Evolutionary conservation across 371 early-diverging fungal genomes (phyloP).

Genomic region (Dinochytrium kinnereticum): DNA sequence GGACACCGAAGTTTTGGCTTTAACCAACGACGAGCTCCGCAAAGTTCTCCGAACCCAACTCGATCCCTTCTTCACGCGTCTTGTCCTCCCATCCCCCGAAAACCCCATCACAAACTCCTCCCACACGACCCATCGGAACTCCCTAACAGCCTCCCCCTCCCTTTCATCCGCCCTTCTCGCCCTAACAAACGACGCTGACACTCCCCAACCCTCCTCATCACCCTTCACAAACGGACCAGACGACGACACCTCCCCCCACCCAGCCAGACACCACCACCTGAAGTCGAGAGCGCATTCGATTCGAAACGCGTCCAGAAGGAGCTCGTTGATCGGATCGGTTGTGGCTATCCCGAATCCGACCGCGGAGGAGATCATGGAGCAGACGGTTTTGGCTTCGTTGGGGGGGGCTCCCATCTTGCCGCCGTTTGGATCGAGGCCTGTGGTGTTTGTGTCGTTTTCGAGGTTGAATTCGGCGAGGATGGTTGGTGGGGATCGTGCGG

Average conservation of each 20-base stretch:
- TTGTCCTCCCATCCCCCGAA: not conserved
- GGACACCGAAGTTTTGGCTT: constrained; percentile 5
- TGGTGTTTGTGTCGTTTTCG: constrained; percentile 13
- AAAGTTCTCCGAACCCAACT: constrained; percentile 11
- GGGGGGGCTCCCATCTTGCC: constrained; percentile 8
- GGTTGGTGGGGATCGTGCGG: constrained; percentile 5
- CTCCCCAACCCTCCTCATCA: not conserved
- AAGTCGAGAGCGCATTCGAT: not conserved
- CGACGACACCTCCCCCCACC: constrained; percentile 1
- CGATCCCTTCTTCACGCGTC: constrained; percentile 21
- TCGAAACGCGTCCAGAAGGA: not conserved
- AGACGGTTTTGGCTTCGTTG: not conserved
- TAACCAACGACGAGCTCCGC: constrained; percentile 23
- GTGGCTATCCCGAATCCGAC: no score
- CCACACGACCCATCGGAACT: not conserved
- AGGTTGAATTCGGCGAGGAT: constrained; percentile 19
- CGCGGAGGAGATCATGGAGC: not conserved
- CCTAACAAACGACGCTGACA: not conserved
- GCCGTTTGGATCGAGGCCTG: not conserved
- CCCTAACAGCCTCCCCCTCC: not conserved
- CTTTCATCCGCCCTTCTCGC: not conserved
- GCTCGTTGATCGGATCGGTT: not conserved
- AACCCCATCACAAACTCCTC: not conserved
- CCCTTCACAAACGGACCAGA: not conserved
- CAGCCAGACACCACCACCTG: no score